Evolutionary conservation across 2,329 filamentous ascomycete species (phyloP).

Genomic region (Stachybotrys chartarum): DNA sequence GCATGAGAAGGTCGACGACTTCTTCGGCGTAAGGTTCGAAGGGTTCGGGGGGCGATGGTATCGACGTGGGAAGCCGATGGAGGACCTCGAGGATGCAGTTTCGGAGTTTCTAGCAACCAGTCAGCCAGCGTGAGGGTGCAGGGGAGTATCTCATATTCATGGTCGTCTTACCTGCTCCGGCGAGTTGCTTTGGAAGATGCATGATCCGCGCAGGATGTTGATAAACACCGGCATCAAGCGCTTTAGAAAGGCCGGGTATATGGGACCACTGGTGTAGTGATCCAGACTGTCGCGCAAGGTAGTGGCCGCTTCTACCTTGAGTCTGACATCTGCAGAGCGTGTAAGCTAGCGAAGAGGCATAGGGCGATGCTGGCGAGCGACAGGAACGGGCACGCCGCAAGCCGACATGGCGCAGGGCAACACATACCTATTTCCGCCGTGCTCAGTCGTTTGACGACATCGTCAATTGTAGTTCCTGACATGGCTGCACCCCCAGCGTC

Average conservation of each 20-base stretch:
- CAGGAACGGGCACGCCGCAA: not conserved
- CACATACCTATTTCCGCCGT: conserved; percentile 46
- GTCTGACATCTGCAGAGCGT: conserved; percentile 59
- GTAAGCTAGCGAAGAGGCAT: not conserved
- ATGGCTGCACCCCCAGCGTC: conserved; percentile 46
- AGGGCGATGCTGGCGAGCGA: not conserved
- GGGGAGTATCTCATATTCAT: not conserved
- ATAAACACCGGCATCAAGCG: conserved; percentile 88
- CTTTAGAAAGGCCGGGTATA: conserved; percentile 75
- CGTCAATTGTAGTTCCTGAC: conserved; percentile 54
- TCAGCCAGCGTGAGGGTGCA: not conserved
- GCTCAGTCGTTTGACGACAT: conserved; percentile 55
- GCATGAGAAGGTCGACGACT: conserved; percentile 85
- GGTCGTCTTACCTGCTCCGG: conserved; percentile 66
- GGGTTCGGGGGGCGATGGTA: conserved; percentile 65
- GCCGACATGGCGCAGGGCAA: not conserved
- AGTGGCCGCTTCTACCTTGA: conserved; percentile 74
- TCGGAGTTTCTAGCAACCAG: conserved; percentile 62
- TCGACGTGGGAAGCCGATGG: conserved; percentile 64
- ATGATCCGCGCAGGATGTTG: conserved; percentile 74
- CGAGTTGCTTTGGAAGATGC: conserved; percentile 85
- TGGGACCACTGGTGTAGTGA: conserved; percentile 69
- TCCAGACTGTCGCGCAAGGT: conserved; percentile 90
- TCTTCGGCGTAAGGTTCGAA: conserved; percentile 85
- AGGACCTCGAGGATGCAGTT: conserved; percentile 93